A percentile compares a stretch with the other conserved stretches of the same genome.
Evolutionary conservation across 202 grass and related monocot genomes (phyloP).

Genomic region (Zoysia matrella): DNA sequence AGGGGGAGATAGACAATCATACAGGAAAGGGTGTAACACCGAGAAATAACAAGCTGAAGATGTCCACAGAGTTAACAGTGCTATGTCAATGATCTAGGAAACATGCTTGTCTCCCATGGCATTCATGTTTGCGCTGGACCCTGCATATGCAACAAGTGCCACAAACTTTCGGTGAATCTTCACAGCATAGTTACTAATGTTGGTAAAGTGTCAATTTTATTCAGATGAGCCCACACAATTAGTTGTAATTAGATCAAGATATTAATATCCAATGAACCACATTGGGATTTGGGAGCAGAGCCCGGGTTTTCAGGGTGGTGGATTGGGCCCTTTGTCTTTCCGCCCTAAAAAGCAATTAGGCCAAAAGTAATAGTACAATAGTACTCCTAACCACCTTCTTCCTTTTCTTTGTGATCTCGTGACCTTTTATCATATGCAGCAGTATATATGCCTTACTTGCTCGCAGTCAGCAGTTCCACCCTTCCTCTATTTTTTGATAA

Average conservation of each 20-base stretch:
- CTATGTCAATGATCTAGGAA: not conserved
- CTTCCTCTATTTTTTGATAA: conserved; percentile 7
- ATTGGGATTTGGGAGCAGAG: conserved; percentile 43
- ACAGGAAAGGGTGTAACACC: not conserved
- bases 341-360: conserved; percentile 55
- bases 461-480: conserved; percentile 35
- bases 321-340: conserved; percentile 62
- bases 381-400: conserved; percentile 34
- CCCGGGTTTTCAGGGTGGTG: conserved; percentile 57
- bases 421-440: conserved; percentile 47
- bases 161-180: conserved; percentile 6
- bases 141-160: conserved; percentile 5
- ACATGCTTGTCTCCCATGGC: not conserved
- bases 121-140: not conserved
- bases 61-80: not conserved
- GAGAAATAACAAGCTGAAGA: not conserved
- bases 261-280: conserved; percentile 29
- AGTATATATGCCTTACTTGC: conserved; percentile 49
- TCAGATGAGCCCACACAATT: conserved; percentile 36
- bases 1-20: not conserved
- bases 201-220: conserved; percentile 25
- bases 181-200: conserved; percentile 8
- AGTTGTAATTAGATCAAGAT: conserved; percentile 34
- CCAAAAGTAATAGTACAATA: conserved; percentile 48
- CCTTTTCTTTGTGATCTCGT: conserved; percentile 43